Base-by-base conservation (phyloP, 306 rosid genomes). In the Ochetophila trinervis region DNA sequence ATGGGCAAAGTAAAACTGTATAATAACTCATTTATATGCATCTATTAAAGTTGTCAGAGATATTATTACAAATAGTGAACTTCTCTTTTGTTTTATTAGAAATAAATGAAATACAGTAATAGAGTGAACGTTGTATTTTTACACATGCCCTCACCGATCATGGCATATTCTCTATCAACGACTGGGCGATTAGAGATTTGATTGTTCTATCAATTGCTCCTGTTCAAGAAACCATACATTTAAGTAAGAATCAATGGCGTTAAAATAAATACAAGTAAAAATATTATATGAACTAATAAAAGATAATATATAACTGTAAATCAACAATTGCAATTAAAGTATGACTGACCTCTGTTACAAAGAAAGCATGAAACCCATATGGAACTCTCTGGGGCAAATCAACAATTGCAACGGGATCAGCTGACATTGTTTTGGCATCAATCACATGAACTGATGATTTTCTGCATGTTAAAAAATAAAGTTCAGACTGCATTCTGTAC, bases 361-460 rank as follows among this genome's bases (percentile, higher is more conserved):
- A 92, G 82, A 89, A 84, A 71, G 96, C 96, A 79, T 89, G 98
- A 68, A 92, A 89, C 58, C 98, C 96, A 52, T 84, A 84, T 22
- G 98, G 98, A 79, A 87, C 95, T 81, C 96, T 77, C 3, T 78
- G 81, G 3, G 96, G 98, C 80, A 92, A 78, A 62, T 92, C 91
- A 37, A 92, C 79, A 53, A 89, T 86, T 24, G 96, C 98, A 65
- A 92, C 87, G 6, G 96, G 95, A 44, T 92, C 91, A 27, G 85
- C 18, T 65, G 98, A 87, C 96, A 92, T 85, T 65, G 95, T 92
- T 83, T 85, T 85, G 19, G 96, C 98, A 76, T 92, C 86, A 22
- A 89, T 57, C 48, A 92, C 94, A 13, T 89, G 75, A 36, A 85
- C 88, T 0, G 78, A 68, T 13, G 95, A 89, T 77, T 85, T 89